Evolutionary conservation across 441 rosid species (phyloP).

Genomic region (Jatropha podagrica): DNA sequence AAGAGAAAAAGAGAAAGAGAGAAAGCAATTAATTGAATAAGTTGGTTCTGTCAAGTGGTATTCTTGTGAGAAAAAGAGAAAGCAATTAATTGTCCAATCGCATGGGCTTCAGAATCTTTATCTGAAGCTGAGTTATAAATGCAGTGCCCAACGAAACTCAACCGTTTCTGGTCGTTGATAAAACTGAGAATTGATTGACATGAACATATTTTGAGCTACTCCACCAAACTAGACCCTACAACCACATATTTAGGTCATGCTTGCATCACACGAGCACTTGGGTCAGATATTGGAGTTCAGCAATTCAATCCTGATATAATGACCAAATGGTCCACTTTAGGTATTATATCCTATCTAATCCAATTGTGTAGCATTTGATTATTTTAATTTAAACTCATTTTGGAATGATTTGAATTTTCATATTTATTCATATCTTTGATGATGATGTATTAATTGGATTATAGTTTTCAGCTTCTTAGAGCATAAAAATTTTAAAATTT

Average conservation of each 20-base stretch:
- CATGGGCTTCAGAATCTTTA: neutral
- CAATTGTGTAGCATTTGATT: too few species aligned
- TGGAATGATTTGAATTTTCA: too few species aligned
- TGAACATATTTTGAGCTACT: constrained; percentile 22
- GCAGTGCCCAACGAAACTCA: constrained; percentile 7
- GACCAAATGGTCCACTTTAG: neutral
- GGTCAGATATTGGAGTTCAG: neutral
- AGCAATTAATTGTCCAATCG: neutral
- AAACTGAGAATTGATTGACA: constrained; percentile 15
- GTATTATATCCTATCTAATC: too few species aligned
- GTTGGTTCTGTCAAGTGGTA: neutral
- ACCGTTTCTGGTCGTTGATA: neutral
- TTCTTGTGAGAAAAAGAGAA: neutral
- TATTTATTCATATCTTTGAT: too few species aligned
- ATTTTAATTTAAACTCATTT: too few species aligned
- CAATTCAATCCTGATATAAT: neutral
- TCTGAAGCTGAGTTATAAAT: constrained; percentile 1
- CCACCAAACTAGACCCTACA: constrained; percentile 14
- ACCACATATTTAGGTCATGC: constrained; percentile 11
- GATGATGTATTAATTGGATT: too few species aligned
- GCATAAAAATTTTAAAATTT: too few species aligned
- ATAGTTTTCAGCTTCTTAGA: too few species aligned
- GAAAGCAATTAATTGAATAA: neutral
- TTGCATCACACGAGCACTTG: neutral
- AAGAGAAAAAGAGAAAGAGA: too few species aligned